Evolutionary conservation across 2,329 filamentous ascomycete genomes (phyloP).

Genomic region (Pseudogymnoascus sp.): DNA sequence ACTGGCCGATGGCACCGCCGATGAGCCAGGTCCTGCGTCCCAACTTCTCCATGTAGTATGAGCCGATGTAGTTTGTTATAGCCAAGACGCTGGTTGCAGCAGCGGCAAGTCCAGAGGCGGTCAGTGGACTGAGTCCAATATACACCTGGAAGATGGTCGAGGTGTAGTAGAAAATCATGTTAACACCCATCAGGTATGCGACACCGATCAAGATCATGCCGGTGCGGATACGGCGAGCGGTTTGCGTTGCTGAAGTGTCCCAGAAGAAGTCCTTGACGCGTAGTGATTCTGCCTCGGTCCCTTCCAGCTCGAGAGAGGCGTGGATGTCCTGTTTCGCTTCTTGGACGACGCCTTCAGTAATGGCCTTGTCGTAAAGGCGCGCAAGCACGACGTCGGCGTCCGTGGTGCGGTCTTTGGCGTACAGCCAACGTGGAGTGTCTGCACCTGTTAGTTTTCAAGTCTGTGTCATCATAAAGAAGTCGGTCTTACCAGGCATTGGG

Average conservation of each 20-base stretch:
- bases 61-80: constrained; percentile 15
- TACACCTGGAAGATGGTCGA: constrained; percentile 12
- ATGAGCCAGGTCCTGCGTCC: constrained; percentile 25
- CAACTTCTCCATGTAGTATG: constrained; percentile 23
- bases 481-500: background rate
- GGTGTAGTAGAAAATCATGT: constrained; percentile 14
- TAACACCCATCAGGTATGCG: constrained; percentile 12
- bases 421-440: constrained; percentile 27
- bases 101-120: constrained; percentile 10
- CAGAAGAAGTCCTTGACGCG: constrained; percentile 5
- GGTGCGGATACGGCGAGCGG: background rate
- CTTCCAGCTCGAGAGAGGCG: background rate
- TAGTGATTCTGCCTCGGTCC: background rate
- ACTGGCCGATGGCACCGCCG: constrained; percentile 20
- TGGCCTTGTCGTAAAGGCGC: background rate
- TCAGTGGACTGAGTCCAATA: constrained; percentile 10
- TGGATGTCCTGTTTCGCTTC: background rate
- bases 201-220: constrained; percentile 3
- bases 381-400: background rate
- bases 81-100: background rate
- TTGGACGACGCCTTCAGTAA: background rate
- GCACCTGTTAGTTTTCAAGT: constrained; percentile 9
- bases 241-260: background rate
- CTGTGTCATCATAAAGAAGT: constrained; percentile 12
- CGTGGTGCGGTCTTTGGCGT: constrained; percentile 14